Evolutionary conservation across 805 yeast species (phyloP).

Genomic region (Suhomyces sp.): DNA sequence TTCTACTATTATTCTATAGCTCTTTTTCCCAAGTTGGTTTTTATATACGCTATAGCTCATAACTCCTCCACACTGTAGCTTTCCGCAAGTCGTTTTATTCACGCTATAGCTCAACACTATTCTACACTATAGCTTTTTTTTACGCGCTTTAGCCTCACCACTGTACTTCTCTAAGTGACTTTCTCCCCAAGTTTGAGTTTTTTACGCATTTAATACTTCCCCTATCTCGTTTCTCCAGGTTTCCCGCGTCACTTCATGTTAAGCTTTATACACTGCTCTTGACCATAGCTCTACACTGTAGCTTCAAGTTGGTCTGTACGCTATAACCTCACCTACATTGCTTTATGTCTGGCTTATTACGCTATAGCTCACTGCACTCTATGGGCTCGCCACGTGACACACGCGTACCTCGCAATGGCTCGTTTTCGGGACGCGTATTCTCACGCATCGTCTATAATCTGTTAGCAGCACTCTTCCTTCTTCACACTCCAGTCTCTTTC

Average conservation of each 20-base stretch:
- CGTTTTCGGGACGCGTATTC: background rate
- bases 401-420: background rate
- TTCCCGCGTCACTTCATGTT: too few relatives aligned
- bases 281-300: too few relatives aligned
- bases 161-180: too few relatives aligned
- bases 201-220: too few relatives aligned
- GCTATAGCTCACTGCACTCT: background rate
- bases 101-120: background rate
- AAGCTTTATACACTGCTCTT: too few relatives aligned
- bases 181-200: too few relatives aligned
- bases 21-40: background rate
- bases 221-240: too few relatives aligned
- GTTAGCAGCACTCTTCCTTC: background rate
- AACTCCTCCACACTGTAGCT: background rate
- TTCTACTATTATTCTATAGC: background rate
- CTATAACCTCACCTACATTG: too few relatives aligned
- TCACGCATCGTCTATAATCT: background rate
- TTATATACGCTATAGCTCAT: background rate
- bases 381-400: background rate
- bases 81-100: background rate
- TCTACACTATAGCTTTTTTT: too few relatives aligned
- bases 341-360: too few relatives aligned
- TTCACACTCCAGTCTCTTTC: background rate
- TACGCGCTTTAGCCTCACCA: too few relatives aligned
- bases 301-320: too few relatives aligned